Percentiles rank a stretch among this genome's conserved stretches.
These are phyloP conservation scores for Vigna hirtella DNA, from an alignment of 306 rosid genomes.

Conservation along the genomic window DNA sequence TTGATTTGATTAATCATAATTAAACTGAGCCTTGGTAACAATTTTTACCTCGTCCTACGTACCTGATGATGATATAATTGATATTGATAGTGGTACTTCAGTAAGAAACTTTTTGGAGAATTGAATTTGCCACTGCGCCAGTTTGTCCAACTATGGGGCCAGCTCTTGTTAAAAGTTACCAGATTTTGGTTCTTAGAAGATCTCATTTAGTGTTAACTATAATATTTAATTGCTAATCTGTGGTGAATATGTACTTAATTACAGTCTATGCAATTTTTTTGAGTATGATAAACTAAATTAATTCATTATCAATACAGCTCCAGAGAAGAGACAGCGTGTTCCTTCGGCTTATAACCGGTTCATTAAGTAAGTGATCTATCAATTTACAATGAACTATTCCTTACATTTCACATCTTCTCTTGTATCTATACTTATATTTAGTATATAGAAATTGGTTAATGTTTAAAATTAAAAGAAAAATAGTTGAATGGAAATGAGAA, in stretches of 20 bases:
- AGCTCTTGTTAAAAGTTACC: conserved; percentile 22
- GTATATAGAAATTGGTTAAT: background rate
- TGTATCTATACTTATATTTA: background rate
- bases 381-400: background rate
- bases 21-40: conserved; percentile 4
- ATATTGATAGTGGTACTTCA: conserved; percentile 22
- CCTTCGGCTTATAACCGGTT: conserved; percentile 96
- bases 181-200: conserved; percentile 10
- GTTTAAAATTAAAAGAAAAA: background rate
- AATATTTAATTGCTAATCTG: conserved; percentile 6
- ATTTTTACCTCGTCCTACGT: conserved; percentile 15
- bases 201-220: conserved; percentile 10
- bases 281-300: conserved; percentile 7
- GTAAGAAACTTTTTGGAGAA: conserved; percentile 3
- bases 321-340: conserved; percentile 97
- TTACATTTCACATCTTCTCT: background rate
- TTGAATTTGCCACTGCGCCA: conserved; percentile 9
- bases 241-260: background rate
- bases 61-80: conserved; percentile 21
- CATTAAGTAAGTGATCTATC: conserved; percentile 75
- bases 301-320: conserved; percentile 65
- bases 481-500: background rate
- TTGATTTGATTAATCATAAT: background rate
- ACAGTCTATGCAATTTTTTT: conserved; percentile 8
- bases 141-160: conserved; percentile 31